phyloP scores from a whole-genome alignment of 805 yeast species.

The Starmerella vitae region DNA sequence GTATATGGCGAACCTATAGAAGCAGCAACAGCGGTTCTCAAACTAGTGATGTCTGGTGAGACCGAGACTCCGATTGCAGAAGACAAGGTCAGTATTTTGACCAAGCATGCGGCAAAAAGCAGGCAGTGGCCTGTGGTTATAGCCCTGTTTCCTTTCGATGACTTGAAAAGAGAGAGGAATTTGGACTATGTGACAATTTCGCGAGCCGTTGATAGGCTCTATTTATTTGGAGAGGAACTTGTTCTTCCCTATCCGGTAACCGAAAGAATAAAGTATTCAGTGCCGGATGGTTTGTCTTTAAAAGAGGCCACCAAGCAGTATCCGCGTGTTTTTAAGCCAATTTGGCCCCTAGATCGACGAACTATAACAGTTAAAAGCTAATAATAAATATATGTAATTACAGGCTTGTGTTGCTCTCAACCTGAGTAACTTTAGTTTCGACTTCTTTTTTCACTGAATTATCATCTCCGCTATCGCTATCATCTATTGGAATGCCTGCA shows the following conservation, averaged over 20 bases:
- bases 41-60: neutral
- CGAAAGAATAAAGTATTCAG: neutral
- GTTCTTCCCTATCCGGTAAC: neutral
- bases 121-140: conserved; percentile 17
- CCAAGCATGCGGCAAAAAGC: conserved; percentile 18
- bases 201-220: conserved; percentile 20
- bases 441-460: neutral
- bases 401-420: too few species aligned
- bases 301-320: neutral
- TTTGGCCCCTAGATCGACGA: too few species aligned
- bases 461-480: neutral
- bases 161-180: conserved; percentile 20
- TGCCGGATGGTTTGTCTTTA: neutral
- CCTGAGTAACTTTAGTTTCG: too few species aligned
- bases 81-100: conserved; percentile 8
- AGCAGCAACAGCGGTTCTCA: conserved; percentile 3
- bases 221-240: neutral
- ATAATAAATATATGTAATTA: too few species aligned
- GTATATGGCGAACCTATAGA: neutral
- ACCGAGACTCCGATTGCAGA: neutral
- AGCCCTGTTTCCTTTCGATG: conserved; percentile 8
- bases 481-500: too few species aligned
- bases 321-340: conserved; percentile 7
- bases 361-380: too few species aligned
- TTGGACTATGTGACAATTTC: conserved; percentile 24